A percentile compares a stretch with the other conserved stretches of the same genome.
phyloP scores from a whole-genome alignment of 2,329 filamentous ascomycete species.

The Cladophialophora yegresii region DNA sequence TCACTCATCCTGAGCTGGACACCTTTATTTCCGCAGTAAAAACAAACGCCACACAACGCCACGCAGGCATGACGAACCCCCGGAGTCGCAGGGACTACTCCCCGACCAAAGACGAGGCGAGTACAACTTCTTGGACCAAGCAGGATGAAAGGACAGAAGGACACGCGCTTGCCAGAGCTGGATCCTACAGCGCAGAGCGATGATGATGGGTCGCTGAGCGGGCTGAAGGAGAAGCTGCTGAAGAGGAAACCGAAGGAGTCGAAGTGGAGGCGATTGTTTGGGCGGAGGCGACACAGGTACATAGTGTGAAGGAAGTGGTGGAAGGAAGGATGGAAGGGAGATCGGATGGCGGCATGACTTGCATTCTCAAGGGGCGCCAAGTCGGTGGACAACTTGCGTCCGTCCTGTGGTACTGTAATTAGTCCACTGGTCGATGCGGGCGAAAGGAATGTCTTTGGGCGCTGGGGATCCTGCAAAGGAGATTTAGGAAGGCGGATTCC shows the following conservation, averaged over 20 bases:
- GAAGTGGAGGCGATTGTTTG: constrained; percentile 14
- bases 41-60: not conserved
- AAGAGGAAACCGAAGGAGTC: constrained; percentile 11
- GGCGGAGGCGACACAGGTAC: constrained; percentile 5
- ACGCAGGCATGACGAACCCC: not conserved
- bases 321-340: not conserved
- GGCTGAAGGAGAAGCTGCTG: constrained; percentile 9
- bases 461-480: not conserved
- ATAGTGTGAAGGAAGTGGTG: not conserved
- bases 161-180: not conserved
- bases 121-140: constrained; percentile 11
- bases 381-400: not conserved
- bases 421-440: not conserved
- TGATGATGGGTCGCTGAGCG: constrained; percentile 4
- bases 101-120: not conserved
- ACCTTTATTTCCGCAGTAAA: constrained; percentile 4
- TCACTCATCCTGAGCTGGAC: constrained; percentile 1
- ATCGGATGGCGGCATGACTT: not conserved
- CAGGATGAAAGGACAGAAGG: constrained; percentile 1
- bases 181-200: constrained; percentile 4
- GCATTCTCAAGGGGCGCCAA: not conserved
- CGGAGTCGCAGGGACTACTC: not conserved
- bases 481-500: not conserved
- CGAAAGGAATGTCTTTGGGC: not conserved
- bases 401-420: not conserved